Evolutionary conservation across 176 grass and related monocot species (phyloP).

Genomic region (Carex cristatella): DNA sequence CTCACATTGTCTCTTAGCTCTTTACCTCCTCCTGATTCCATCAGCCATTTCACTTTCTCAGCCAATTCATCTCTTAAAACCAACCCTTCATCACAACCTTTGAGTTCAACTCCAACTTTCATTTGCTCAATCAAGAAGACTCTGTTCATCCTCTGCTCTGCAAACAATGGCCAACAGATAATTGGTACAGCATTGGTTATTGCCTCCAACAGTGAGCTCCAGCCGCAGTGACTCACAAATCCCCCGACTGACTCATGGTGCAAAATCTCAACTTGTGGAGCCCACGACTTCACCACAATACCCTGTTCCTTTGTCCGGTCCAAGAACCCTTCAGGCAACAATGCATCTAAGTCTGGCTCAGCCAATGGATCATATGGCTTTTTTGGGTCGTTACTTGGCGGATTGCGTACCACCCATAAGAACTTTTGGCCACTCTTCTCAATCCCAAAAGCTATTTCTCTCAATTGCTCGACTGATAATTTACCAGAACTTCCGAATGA

Average conservation of each 20-base stretch:
- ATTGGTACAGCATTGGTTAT: conserved; percentile 32
- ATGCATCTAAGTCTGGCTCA: conserved; percentile 28
- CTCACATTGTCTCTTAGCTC: conserved; percentile 22
- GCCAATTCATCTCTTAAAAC: conserved; percentile 42
- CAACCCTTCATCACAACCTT: conserved; percentile 46
- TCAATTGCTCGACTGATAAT: conserved; percentile 33
- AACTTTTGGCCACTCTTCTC: conserved; percentile 47
- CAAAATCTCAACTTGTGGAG: conserved; percentile 64
- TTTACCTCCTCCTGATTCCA: conserved; percentile 38
- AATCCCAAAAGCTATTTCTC: conserved; percentile 38
- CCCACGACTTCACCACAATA: conserved; percentile 45
- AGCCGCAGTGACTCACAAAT: conserved; percentile 61
- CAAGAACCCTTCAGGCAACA: conserved; percentile 59
- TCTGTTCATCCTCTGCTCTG: conserved; percentile 68
- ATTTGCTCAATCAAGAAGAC: conserved; percentile 47
- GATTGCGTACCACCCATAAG: conserved; percentile 45
- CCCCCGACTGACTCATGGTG: conserved; percentile 36
- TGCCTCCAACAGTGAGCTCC: conserved; percentile 57
- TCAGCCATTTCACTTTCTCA: conserved; percentile 47
- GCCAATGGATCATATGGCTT: conserved; percentile 19
- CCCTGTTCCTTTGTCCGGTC: conserved; percentile 35
- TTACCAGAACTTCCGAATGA: conserved; percentile 54
- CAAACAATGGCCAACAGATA: conserved; percentile 64
- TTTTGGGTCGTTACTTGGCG: conserved; percentile 20
- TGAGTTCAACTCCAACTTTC: conserved; percentile 32